A percentile compares a stretch with the other conserved stretches of the same genome.
These are phyloP conservation scores for Cordyceps militaris DNA, from an alignment of 2,329 filamentous ascomycete genomes.

Conservation along the genomic window DNA sequence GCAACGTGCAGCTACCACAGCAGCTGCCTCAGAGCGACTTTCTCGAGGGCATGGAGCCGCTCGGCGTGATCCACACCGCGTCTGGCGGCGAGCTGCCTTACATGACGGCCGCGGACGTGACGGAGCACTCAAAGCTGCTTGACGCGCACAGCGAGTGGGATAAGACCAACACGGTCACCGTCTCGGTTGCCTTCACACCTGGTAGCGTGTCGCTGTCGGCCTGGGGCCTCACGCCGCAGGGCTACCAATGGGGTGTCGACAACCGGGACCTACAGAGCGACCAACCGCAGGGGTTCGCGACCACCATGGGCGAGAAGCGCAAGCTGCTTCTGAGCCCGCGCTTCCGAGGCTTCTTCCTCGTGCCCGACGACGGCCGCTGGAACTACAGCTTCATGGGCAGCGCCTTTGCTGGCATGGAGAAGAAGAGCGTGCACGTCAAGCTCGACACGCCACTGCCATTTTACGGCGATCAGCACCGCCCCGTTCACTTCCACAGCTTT, in stretches of 20 bases:
- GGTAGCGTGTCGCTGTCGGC: slow-evolving; percentile 91
- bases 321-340: slow-evolving; percentile 89
- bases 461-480: slow-evolving; percentile 87
- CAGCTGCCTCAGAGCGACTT: slow-evolving; percentile 89
- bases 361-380: slow-evolving; percentile 84
- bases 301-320: slow-evolving; percentile 88
- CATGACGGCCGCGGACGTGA: slow-evolving; percentile 93
- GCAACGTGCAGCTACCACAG: slow-evolving; percentile 84
- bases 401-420: slow-evolving; percentile 79
- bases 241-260: slow-evolving; percentile 94
- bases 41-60: slow-evolving; percentile 75
- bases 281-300: slow-evolving; percentile 88
- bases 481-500: slow-evolving; percentile 95
- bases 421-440: slow-evolving; percentile 85
- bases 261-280: slow-evolving; percentile 92
- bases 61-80: slow-evolving; percentile 92
- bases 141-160: slow-evolving; percentile 63
- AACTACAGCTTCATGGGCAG: slow-evolving; percentile 98
- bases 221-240: slow-evolving; percentile 84
- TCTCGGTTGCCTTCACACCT: slow-evolving; percentile 93
- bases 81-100: slow-evolving; percentile 92
- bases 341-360: slow-evolving; percentile 92
- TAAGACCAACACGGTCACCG: slow-evolving; percentile 81
- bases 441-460: slow-evolving; percentile 86
- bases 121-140: slow-evolving; percentile 85